phyloP scores from a whole-genome alignment of 306 rosid genomes.

The Gastrolobium villosum region DNA sequence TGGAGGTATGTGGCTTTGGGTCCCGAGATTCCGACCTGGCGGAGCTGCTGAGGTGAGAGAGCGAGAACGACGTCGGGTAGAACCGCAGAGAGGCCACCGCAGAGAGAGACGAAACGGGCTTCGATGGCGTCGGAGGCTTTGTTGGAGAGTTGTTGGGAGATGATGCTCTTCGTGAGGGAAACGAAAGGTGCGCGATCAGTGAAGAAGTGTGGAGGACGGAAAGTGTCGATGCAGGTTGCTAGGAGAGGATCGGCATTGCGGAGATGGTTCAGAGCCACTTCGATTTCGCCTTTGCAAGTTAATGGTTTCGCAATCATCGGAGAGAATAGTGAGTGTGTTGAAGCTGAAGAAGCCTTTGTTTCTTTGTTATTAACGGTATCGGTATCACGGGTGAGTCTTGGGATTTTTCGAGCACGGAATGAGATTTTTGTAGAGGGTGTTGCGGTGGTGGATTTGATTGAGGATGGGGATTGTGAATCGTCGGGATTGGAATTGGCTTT shows the following conservation, averaged over 20 bases:
- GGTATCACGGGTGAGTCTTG: constrained; percentile 48
- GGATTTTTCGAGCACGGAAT: constrained; percentile 67
- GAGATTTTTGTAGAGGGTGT: constrained; percentile 57
- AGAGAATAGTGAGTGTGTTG: neutral
- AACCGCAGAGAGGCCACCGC: constrained; percentile 63
- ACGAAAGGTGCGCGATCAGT: constrained; percentile 59
- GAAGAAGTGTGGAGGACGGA: constrained; percentile 50
- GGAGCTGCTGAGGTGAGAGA: constrained; percentile 59
- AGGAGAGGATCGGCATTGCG: constrained; percentile 67
- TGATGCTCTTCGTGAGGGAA: constrained; percentile 66
- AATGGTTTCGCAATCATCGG: constrained; percentile 51
- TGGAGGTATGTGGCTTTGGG: constrained; percentile 77
- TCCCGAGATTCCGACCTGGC: constrained; percentile 73
- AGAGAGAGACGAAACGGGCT: constrained; percentile 71
- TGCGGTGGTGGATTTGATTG: constrained; percentile 3
- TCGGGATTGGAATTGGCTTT: constrained; percentile 27
- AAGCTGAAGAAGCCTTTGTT: neutral
- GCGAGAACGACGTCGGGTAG: constrained; percentile 58
- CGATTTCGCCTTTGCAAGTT: constrained; percentile 54
- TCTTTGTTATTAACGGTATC: neutral
- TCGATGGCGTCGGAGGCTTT: constrained; percentile 71
- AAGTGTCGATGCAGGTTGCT: constrained; percentile 56
- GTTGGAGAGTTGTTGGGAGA: constrained; percentile 81
- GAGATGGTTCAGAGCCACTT: constrained; percentile 66
- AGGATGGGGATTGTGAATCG: constrained; percentile 2